Percentiles rank a stretch among this genome's conserved stretches.
phyloP scores from a whole-genome alignment of 129 eudicot species.

The Solidago caesia region DNA sequence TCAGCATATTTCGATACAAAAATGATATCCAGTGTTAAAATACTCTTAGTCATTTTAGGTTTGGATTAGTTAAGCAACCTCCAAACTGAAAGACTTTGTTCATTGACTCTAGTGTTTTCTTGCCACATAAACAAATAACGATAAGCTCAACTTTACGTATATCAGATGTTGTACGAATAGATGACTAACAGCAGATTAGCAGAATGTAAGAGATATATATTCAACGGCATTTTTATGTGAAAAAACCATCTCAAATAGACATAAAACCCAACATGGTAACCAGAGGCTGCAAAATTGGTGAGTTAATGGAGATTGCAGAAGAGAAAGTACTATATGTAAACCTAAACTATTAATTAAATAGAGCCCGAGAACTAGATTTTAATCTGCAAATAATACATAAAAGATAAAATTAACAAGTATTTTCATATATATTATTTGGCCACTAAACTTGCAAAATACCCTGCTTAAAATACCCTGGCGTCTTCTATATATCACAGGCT shows the following conservation, averaged over 20 bases:
- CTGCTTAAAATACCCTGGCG: too few relatives aligned
- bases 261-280: neutral
- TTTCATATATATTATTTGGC: too few relatives aligned
- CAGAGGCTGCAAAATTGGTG: neutral
- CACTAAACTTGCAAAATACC: too few relatives aligned
- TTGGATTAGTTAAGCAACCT: conserved; percentile 17
- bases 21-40: neutral
- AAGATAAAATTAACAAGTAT: too few relatives aligned
- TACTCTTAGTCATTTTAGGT: neutral
- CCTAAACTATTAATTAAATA: neutral
- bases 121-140: neutral
- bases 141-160: neutral
- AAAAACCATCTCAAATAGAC: neutral
- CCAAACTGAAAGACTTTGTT: conserved; percentile 3
- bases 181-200: neutral
- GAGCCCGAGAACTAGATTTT: neutral
- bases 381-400: neutral
- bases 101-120: neutral
- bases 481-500: neutral
- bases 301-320: neutral
- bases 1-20: neutral
- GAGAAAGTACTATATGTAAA: neutral
- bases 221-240: neutral
- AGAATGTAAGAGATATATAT: neutral
- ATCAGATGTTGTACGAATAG: neutral